Evolutionary conservation across 495 filamentous ascomycete species (phyloP), one percentile per base, ranked within the genome.

Genomic region (Letharia columbiana): DNA sequence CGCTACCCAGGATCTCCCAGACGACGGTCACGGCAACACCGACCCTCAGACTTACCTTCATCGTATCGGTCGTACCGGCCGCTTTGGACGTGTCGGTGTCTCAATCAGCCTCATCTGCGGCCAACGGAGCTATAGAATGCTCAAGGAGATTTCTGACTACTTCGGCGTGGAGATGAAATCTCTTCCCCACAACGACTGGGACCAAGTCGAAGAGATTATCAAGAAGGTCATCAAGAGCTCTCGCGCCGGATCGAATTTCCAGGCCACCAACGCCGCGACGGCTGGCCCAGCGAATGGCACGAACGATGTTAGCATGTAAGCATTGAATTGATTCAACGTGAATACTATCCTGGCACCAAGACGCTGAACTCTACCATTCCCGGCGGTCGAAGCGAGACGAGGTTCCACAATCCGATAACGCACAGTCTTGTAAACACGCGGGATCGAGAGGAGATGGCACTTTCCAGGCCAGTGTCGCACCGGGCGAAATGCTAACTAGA

Each of bases 11-110:
- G 86, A 89, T 72, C 77, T 88, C 41, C 86, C 86, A 28, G 81
- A 83, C 61, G 64, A 68, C 50, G 70, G 69, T 20, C 67, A 73
- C 41, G 75, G 79, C 35, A 70, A 77, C 45, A 86, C 91, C 4
- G 94, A 99, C 71, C 83, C 83, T 35, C 91, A 96, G 76, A 98
- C 95, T 7, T 99, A 99, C 73, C 89, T 99, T 50, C 94, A 99
- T 82, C 90, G 94, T 75, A 98, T 98, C 73, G 94, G 94, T 66
- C 91, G 94, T 73, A 98, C 95, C 2, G 95, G 95, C 62, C 90
- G 95, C 54, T 99, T 98, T 73, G 95, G 95, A 39, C 91, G 93
- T 73, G 91, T 96, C n/a, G 95, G 95, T 70, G 92, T 98, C 66
- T 89, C 89, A 47, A 92, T 99, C 71, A 90, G 86, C 66, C 96